phyloP scores from a whole-genome alignment of 2,329 filamentous ascomycete species.

The Pseudogymnoascus pannorum region DNA sequence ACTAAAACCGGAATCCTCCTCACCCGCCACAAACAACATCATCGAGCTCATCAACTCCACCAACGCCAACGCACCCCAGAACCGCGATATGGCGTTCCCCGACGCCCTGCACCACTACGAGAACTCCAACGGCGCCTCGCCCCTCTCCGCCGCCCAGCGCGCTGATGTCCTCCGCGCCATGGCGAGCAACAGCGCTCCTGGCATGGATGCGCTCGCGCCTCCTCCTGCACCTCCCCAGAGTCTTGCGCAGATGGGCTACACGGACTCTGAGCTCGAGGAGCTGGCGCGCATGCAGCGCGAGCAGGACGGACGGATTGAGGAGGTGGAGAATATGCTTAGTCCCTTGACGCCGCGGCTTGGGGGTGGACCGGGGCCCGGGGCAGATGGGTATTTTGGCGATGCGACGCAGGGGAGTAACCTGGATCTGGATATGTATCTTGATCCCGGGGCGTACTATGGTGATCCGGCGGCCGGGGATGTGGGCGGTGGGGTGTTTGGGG shows the following conservation, averaged over 20 bases:
- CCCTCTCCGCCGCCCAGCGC: conserved; percentile 51
- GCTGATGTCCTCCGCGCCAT: conserved; percentile 53
- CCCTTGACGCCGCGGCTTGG: conserved; percentile 60
- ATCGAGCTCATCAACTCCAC: conserved; percentile 60
- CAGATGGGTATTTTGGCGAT: conserved; percentile 40
- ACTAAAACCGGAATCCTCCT: conserved; percentile 48
- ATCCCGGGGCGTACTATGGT: conserved; percentile 35
- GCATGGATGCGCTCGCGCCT: conserved; percentile 27
- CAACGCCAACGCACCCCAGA: conserved; percentile 44
- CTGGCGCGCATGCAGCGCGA: conserved; percentile 72
- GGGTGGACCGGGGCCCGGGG: conserved; percentile 67
- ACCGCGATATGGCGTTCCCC: conserved; percentile 40
- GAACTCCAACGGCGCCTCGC: conserved; percentile 42
- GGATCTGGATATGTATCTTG: conserved; percentile 45
- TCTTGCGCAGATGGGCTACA: conserved; percentile 58
- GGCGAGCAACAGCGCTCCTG: conserved; percentile 32
- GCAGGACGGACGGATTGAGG: conserved; percentile 69
- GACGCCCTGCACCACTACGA: conserved; percentile 38
- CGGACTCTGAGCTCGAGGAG: conserved; percentile 68
- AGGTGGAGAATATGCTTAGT: conserved; percentile 65
- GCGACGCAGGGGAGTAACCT: conserved; percentile 32
- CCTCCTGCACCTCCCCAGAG: conserved; percentile 37
- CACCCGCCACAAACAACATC: conserved; percentile 36
- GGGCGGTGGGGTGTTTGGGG: not conserved
- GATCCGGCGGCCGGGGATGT: conserved; percentile 18